phyloP scores from a whole-genome alignment of 331 rosid species.

The Acacia pycnantha region DNA sequence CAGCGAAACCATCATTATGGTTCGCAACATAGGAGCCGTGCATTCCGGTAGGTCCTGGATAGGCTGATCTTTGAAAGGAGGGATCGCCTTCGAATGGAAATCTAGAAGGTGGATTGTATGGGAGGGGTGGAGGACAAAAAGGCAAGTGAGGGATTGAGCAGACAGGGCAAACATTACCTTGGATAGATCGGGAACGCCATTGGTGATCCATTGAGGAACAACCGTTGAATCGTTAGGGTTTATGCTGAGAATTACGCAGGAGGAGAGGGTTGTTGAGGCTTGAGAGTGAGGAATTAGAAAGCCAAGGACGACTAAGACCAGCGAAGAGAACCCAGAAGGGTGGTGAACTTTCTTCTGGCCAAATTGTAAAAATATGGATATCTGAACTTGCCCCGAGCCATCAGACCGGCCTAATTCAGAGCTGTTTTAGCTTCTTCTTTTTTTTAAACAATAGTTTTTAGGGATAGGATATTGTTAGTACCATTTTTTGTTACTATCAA shows the following conservation, averaged over 20 bases:
- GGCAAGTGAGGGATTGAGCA: conserved; percentile 74
- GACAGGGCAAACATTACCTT: conserved; percentile 52
- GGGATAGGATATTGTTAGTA: too few species aligned
- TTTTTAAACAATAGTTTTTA: too few species aligned
- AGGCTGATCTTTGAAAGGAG: conserved; percentile 22
- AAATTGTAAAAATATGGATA: not conserved
- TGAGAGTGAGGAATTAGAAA: not conserved
- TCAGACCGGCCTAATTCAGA: too few species aligned
- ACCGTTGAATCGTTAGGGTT: not conserved
- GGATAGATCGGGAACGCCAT: conserved; percentile 71
- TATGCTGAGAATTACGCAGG: not conserved
- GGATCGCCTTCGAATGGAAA: conserved; percentile 30
- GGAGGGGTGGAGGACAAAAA: conserved; percentile 63
- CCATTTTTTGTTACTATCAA: too few species aligned
- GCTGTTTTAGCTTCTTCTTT: too few species aligned
- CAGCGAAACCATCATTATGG: conserved; percentile 10
- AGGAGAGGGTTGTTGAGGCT: not conserved
- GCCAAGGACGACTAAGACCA: not conserved
- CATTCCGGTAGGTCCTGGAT: not conserved
- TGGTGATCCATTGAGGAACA: conserved; percentile 48
- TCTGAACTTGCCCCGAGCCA: too few species aligned
- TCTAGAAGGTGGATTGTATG: conserved; percentile 43
- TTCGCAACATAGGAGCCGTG: not conserved
- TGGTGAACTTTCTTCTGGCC: not conserved
- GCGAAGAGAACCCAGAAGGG: not conserved